Evolutionary conservation across 768 basidiomycete species (phyloP), one percentile per base, ranked within the genome.

Genomic region (Hypsizygus marmoreus): DNA sequence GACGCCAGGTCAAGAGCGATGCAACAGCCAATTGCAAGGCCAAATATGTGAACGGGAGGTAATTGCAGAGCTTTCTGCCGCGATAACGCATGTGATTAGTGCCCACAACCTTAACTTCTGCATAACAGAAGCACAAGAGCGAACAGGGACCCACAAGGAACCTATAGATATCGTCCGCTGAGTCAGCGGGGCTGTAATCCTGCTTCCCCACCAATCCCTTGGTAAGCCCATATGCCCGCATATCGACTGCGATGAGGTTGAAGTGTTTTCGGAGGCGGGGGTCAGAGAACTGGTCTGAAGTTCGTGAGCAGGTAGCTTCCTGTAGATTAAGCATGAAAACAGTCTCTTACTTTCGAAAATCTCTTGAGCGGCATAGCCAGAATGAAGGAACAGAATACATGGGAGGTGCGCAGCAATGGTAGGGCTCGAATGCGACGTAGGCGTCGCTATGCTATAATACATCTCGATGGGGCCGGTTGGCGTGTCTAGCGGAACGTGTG

Each of bases 181-280:
- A 63, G 40, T 61, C 60, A 19, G 41, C 40, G 7, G 54, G 55
- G 17, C 46, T 50, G 36, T 62, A 62, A 0, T 44, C 43, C 2
- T 51, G 29, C 26, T 51, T 52, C 13, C 6, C 29, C 4, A 62
- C 55, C 4, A 25, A 33, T 2, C 63, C 65, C 29, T 33, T 46
- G 8, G 63, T 58, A 7, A 42, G 34, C n/a, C 65, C 65, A 43
- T 59, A 59, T 12, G 45, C 55, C 26, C 57, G 50, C 46, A 61
- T 53, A 42, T 65, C 62, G 13, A 67, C 45, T 1, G 58, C 58
- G 10, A 67, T 57, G 8, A 67, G 56, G 49, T 65, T 67, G 51
- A 64, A 65, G 9, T 39, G 51, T 24, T 49, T 32, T 22, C 62
- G 42, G 4, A 65, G 55, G 13, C 31, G 49, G 8, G 60, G 50